Evolutionary conservation across 805 yeast species (phyloP).

Genomic region (Cyberlindnera xishuangbannaensis): DNA sequence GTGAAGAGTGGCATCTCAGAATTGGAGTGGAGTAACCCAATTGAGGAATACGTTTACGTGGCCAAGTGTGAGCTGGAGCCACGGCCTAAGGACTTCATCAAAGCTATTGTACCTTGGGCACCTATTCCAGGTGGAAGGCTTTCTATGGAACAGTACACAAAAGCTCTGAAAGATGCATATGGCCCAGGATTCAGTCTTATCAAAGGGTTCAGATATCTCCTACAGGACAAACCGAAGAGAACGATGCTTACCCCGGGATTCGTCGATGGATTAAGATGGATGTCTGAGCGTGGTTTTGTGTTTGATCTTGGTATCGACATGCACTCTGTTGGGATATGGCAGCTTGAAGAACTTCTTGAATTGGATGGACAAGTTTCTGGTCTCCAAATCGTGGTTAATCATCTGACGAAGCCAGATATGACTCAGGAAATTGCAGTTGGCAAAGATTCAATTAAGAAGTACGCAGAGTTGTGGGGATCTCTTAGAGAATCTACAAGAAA

Average conservation of each 20-base stretch:
- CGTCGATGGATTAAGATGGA: constrained; percentile 31
- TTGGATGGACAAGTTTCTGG: constrained; percentile 26
- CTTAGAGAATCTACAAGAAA: constrained; percentile 15
- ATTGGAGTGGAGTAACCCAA: constrained; percentile 11
- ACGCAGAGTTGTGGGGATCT: constrained; percentile 20
- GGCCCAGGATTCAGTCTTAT: constrained; percentile 15
- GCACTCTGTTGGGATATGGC: constrained; percentile 33
- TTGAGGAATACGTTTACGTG: constrained; percentile 13
- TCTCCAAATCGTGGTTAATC: constrained; percentile 34
- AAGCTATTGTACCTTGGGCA: constrained; percentile 40
- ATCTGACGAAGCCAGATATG: constrained; percentile 37
- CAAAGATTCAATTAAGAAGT: constrained; percentile 13
- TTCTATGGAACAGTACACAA: constrained; percentile 13
- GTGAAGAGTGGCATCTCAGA: constrained; percentile 11
- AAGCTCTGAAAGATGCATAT: constrained; percentile 12
- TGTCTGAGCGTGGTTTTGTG: constrained; percentile 25
- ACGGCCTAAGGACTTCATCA: constrained; percentile 5
- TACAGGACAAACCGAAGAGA: constrained; percentile 37
- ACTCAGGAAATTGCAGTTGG: constrained; percentile 4
- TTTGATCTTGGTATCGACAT: constrained; percentile 42
- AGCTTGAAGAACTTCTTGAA: constrained; percentile 31
- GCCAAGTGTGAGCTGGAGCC: constrained; percentile 1
- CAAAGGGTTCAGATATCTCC: constrained; percentile 37
- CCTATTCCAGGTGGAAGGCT: constrained; percentile 33
- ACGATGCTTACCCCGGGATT: constrained; percentile 28